Base-by-base conservation (phyloP, 192 early-diverging fungal species). In the Pilobolus umbonatus region DNA sequence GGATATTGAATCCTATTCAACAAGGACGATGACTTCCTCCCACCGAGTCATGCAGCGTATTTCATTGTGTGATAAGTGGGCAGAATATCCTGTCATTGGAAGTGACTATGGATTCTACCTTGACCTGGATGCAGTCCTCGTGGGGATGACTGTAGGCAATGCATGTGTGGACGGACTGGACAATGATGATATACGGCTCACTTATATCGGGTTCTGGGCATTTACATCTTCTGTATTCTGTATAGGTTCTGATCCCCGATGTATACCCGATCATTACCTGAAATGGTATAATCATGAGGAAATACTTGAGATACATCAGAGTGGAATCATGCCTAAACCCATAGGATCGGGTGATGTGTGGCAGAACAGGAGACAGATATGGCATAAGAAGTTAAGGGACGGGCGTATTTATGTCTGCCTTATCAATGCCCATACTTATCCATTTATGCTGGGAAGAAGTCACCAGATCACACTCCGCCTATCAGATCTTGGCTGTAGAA, bases 1-100 rank as follows among this genome's bases (percentile, higher is more conserved):
- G 14, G 67, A 69, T 38, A 69, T 69, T 19, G 67, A 69, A 36
- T 69, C 67, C 10, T 69, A 69, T 30, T 69, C 67, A 3, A 49
- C 55, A 28, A 63, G 14, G 5, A 60, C 61, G 0, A 69, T 69
- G 67, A 64, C 67, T 8, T 59, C 48, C 5, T 51, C 67, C 0
- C 45, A 48, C 21, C 67, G 67, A 49, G 43, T 69, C 4, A 47
- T 69, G 44, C 61, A 64, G 7, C 51, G 67, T 3, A 60, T 69
- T 30, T 44, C 61, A 9, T 31, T 42, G 4, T 57, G 56, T 14
- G 45, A 50, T 3, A 19, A 53, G 12, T 69, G 67, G 67, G 61
- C 67, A 4, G 34, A 63, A 8, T 44, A 29, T 4, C 49, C 22
- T 3, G 46, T 46, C 7, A 48, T 69, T 8, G 67, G 67, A 19